Conservation (phyloP, 1,284 basidiomycete genomes). For the Wolfiporia cocos region DNA sequence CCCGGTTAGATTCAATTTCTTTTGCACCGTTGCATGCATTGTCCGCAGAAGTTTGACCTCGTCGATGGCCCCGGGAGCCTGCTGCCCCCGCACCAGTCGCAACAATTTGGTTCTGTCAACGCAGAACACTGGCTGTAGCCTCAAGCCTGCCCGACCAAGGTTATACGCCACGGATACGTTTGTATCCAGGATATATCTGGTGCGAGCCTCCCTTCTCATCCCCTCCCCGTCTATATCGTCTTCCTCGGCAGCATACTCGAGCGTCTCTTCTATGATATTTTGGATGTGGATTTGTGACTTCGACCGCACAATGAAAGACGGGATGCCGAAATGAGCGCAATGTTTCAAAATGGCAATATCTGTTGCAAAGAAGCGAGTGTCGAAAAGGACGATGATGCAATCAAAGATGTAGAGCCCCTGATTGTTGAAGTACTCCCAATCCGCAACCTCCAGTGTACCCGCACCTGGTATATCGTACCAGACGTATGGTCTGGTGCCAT, state of each 20-base stretch:
- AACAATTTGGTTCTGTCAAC: conserved; percentile 1
- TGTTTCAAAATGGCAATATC: not conserved
- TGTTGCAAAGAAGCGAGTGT: not conserved
- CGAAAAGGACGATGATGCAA: conserved; percentile 2
- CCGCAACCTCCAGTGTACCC: conserved; percentile 1
- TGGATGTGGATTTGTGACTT: not conserved
- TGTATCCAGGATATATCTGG: conserved; percentile 2
- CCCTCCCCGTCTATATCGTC: not conserved
- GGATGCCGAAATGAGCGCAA: not conserved
- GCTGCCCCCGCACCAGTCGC: not conserved
- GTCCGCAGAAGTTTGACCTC: not conserved
- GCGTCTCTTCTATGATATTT: not conserved
- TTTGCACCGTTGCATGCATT: no score
- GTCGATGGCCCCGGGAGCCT: not conserved
- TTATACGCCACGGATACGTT: not conserved
- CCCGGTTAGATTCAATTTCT: no score
- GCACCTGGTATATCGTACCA: conserved; percentile 6
- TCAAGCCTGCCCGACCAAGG: not conserved
- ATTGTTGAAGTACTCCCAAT: conserved; percentile 6
- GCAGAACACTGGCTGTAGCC: conserved; percentile 1
- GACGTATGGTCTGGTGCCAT: not conserved
- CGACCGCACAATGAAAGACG: not conserved
- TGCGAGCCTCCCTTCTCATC: not conserved
- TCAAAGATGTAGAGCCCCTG: not conserved
- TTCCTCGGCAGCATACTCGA: no score